Percentiles rank a stretch among this genome's conserved stretches.
phyloP scores from a whole-genome alignment of 2,329 filamentous ascomycete genomes.

The Periconia macrospinosa region DNA sequence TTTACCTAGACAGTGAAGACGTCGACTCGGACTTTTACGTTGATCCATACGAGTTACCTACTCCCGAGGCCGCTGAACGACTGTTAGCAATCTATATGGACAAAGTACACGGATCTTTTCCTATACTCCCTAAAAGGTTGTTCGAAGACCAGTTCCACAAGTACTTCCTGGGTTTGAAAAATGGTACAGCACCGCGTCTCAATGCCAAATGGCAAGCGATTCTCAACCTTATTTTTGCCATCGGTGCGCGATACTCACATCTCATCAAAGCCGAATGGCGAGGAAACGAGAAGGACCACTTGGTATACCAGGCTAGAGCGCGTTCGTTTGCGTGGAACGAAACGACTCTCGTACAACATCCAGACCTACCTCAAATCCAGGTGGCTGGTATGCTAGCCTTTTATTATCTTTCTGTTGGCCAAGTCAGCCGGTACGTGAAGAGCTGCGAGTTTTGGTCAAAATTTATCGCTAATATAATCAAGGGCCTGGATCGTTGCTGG shows the following conservation, averaged over 20 bases:
- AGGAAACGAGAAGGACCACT: slow-evolving; percentile 35
- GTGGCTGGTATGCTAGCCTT: slow-evolving; percentile 42
- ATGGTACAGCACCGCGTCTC: slow-evolving; percentile 18
- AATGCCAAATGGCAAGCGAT: slow-evolving; percentile 42
- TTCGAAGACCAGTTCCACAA: slow-evolving; percentile 39
- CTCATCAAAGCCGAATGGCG: slow-evolving; percentile 31
- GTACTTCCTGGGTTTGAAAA: slow-evolving; percentile 30
- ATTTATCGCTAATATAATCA: background rate
- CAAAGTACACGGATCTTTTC: slow-evolving; percentile 44
- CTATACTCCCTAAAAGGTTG: slow-evolving; percentile 36
- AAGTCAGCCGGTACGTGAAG: slow-evolving; percentile 44
- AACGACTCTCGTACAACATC: slow-evolving; percentile 30
- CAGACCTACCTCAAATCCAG: slow-evolving; percentile 45
- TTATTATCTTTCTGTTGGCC: slow-evolving; percentile 44
- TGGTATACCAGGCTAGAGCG: slow-evolving; percentile 45
- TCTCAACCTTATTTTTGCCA: slow-evolving; percentile 47
- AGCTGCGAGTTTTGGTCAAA: background rate
- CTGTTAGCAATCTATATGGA: slow-evolving; percentile 42
- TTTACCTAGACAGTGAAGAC: slow-evolving; percentile 36
- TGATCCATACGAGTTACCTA: slow-evolving; percentile 37
- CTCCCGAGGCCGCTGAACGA: slow-evolving; percentile 30
- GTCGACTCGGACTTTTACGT: slow-evolving; percentile 27
- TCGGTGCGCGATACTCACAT: slow-evolving; percentile 45
- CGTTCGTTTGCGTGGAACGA: slow-evolving; percentile 35
- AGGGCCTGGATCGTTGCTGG: slow-evolving; percentile 45